Base-by-base conservation (phyloP, 108 stramenopile genomes). In the Asterionellopsis glacialis region DNA sequence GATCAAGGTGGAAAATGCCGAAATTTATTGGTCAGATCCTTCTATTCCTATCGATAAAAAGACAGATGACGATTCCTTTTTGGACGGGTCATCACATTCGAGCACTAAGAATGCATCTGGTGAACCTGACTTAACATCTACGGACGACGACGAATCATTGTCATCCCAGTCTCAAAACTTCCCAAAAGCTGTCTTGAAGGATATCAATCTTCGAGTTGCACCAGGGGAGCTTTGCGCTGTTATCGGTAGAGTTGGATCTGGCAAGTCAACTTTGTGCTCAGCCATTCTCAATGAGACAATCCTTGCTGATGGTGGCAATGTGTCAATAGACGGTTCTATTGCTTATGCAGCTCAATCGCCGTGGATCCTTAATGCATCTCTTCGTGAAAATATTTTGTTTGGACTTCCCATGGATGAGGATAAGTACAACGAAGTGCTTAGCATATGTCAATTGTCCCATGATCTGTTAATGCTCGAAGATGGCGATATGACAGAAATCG, bases 301-400 rank as follows among this genome's bases (percentile, higher is more conserved):
- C 33, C 66, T 85, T n/a, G 62, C 61, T 10, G 69, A 76, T 44
- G 54, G 61, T 14, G 79, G 78, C 21, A 65, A 54, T 16, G 57
- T 84, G 23, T 39, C 51, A 19, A 54, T 82, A 1, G 74, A 83
- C 38, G 89, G 88, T 11, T 63, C 39, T 28, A 68, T 84, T 53
- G 83, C 96, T 9, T 96, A 88, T 66, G 90, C 77, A 40, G 81
- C 93, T 7, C 97, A 98, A 69, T 73, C 80, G 0, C 79, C 97
- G 11, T 98, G 95, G 94, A 93, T 98, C 39, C 53, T 95, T 50
- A 98, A 95, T 64, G 90, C 84, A 19, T 94, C 95, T 33, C 56
- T 98, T 15, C 73, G 84, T n/a, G 93, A 94, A 10, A 98, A 98
- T 75, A 94, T 98, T 52, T 59, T 93, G 50, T 96, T 98, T 57